A percentile compares a stretch with the other conserved stretches of the same genome.
phyloP scores from a whole-genome alignment of 176 grass and related monocot species.

The Typha latifolia region DNA sequence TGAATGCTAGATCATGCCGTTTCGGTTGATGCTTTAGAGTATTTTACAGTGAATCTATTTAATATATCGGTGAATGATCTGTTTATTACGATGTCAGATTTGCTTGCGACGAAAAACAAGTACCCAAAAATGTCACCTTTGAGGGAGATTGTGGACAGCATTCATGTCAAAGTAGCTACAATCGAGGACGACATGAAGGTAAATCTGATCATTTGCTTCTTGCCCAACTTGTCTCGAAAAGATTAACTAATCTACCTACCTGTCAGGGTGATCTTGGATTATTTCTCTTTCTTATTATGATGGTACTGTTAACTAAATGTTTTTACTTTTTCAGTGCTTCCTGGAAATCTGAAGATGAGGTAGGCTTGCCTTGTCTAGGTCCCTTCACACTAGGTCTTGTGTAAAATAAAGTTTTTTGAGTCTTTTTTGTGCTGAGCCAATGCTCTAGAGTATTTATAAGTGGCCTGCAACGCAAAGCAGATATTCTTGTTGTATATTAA shows the following conservation, averaged over 20 bases:
- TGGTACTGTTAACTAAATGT: too few species aligned
- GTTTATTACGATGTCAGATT: constrained; percentile 34
- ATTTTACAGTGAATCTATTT: too few species aligned
- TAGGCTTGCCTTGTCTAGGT: constrained; percentile 47
- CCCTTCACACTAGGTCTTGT: constrained; percentile 51
- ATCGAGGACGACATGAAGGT: constrained; percentile 99
- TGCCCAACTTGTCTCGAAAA: too few species aligned
- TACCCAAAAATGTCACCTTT: constrained; percentile 72
- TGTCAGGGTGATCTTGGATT: too few species aligned
- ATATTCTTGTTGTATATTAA: neutral
- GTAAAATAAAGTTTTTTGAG: constrained; percentile 9
- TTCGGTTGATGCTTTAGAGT: neutral
- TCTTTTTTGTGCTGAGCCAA: constrained; percentile 25
- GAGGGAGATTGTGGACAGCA: constrained; percentile 67
- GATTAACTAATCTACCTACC: too few species aligned
- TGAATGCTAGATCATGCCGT: neutral
- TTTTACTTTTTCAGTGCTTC: constrained; percentile 37
- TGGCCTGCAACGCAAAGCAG: neutral
- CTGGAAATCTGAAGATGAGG: constrained; percentile 84
- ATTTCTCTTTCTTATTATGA: neutral
- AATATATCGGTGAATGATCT: neutral
- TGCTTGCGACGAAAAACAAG: constrained; percentile 90
- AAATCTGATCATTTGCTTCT: too few species aligned
- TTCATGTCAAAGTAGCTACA: constrained; percentile 78
- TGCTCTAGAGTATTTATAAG: neutral